Evolutionary conservation across 768 basidiomycete genomes (phyloP), one percentile per base, ranked within the genome.

Genomic region (Pleurotus tuoliensis): DNA sequence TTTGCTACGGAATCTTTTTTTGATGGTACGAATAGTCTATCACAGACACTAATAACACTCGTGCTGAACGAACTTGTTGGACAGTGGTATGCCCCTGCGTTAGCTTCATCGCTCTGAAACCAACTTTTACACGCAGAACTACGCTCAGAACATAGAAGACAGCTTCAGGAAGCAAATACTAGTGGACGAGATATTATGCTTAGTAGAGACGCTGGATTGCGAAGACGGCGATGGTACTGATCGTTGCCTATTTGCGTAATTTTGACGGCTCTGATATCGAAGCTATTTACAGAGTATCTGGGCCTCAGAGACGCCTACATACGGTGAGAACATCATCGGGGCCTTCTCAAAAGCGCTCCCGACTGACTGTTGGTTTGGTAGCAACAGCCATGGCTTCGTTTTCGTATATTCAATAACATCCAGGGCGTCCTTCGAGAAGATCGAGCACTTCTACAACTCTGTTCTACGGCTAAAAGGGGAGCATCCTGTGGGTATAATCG

Each of bases 351-450:
- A 15, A 22, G 48, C 34, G 48, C 48, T 37, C 30, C n/a, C 11
- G 13, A 37, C 48, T 50, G 48, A 50, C 38, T 34, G 8, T 34
- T 34, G 8, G 16, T 11, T 11, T 41, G 51, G 22, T 39, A 53
- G 51, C 39, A 53, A 53, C 39, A 53, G 51, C 25, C 51, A 53
- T 24, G 51, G 51, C 22, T 53, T 53, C 51, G n/a, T 53, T 25
- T 53, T 53, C 39, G 27, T 53, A 40, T 53, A 53, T 25, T 53
- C 51, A 40, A 53, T 50, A 52, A 37, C 30, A 18, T 63, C 62
- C n/a, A 58, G 67, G 25, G 47, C 58, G 16, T 66, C 62, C 5
- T 69, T 68, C 44, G 61, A 71, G 38, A 61, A 66, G 18, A 47
- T 67, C n/a, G 62, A 64, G 18, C 59, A 61, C 24, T 62, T 64